A percentile compares a stretch with the other conserved stretches of the same genome.
These are phyloP conservation scores for Fusarium sp. DNA, from an alignment of 2,329 filamentous ascomycete genomes.

Conservation along the genomic window DNA sequence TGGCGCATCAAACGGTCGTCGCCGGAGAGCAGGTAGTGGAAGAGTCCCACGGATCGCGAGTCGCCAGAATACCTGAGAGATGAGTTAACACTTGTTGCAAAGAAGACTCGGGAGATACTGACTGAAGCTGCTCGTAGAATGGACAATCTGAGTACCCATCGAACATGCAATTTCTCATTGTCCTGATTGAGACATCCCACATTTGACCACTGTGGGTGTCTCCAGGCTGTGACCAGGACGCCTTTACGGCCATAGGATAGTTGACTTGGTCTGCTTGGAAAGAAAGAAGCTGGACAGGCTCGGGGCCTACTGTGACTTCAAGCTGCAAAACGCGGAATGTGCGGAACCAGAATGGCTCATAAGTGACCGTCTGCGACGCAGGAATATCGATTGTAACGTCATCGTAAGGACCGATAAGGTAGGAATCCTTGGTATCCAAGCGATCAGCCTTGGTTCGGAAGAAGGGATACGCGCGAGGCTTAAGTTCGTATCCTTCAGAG, in stretches of 20 bases:
- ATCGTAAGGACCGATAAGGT: constrained; percentile 23
- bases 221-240: constrained; percentile 2
- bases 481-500: constrained; percentile 29
- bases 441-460: constrained; percentile 27
- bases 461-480: constrained; percentile 26
- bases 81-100: not conserved
- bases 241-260: constrained; percentile 25
- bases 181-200: constrained; percentile 40
- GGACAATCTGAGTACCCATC: constrained; percentile 51
- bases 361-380: not conserved
- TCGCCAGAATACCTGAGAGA: constrained; percentile 20
- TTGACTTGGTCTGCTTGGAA: constrained; percentile 14
- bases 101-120: constrained; percentile 26
- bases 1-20: constrained; percentile 49
- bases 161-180: constrained; percentile 43
- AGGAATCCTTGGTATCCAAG: constrained; percentile 7
- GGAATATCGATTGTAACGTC: constrained; percentile 7
- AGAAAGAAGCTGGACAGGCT: constrained; percentile 3
- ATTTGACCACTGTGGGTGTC: constrained; percentile 23
- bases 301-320: constrained; percentile 12
- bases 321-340: constrained; percentile 29
- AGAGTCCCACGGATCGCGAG: constrained; percentile 41
- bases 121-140: constrained; percentile 51
- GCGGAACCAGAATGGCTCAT: constrained; percentile 37
- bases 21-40: constrained; percentile 46